phyloP scores from a whole-genome alignment of 2,329 filamentous ascomycete genomes.

The Calonectria pauciramosa region DNA sequence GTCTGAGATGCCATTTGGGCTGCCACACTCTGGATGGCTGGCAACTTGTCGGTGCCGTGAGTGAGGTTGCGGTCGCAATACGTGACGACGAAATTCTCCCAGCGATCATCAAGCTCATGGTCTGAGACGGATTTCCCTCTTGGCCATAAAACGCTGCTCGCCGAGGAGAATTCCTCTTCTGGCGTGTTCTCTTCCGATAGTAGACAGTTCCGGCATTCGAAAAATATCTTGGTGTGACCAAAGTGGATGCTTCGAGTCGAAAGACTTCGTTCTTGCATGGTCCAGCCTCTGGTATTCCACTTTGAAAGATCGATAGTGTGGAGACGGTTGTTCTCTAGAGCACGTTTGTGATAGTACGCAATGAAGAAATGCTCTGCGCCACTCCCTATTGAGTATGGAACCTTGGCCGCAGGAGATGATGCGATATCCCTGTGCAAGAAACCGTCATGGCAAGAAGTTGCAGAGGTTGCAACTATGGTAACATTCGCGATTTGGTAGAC shows the following conservation, averaged over 20 bases:
- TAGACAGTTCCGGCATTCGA: background rate
- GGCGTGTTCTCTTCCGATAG: background rate
- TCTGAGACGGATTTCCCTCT: background rate
- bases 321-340: background rate
- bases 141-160: background rate
- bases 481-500: background rate
- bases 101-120: background rate
- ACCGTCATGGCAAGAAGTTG: background rate
- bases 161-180: background rate
- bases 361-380: background rate
- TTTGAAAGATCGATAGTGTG: background rate
- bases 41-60: background rate
- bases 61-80: conserved; percentile 1
- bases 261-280: background rate
- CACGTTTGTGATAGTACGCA: background rate
- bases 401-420: background rate
- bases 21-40: background rate
- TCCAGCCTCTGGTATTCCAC: background rate
- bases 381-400: background rate
- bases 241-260: background rate
- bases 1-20: background rate
- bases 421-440: background rate
- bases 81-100: background rate
- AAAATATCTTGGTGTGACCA: background rate
- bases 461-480: background rate